These are phyloP conservation scores for Periconia macrospinosa DNA, from an alignment of 2,329 filamentous ascomycete species.

Conservation along the genomic window DNA sequence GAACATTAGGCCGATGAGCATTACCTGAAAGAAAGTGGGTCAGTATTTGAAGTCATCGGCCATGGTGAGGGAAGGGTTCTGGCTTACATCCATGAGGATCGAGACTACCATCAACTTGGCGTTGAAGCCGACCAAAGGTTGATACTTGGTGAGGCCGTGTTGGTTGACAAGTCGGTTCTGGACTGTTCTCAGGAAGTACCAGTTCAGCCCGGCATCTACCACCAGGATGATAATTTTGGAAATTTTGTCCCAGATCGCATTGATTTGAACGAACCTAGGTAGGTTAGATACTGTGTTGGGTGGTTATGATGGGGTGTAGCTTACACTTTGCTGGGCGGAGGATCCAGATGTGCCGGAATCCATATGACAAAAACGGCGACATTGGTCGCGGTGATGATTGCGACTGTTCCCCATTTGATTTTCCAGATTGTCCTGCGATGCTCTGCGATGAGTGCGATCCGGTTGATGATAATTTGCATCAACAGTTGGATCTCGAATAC, in stretches of 20 bases:
- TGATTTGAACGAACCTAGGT: neutral
- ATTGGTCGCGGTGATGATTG: constrained; percentile 54
- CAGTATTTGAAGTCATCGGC: neutral
- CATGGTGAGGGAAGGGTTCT: neutral
- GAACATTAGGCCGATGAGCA: constrained; percentile 46
- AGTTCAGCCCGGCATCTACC: constrained; percentile 55
- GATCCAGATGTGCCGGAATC: constrained; percentile 51
- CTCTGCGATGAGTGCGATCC: constrained; percentile 54
- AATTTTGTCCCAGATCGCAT: constrained; percentile 43
- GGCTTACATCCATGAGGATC: constrained; percentile 45
- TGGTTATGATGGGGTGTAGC: no score
- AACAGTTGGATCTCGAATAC: constrained; percentile 51
- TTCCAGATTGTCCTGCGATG: constrained; percentile 40
- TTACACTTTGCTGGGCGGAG: constrained; percentile 27
- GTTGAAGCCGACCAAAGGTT: constrained; percentile 46
- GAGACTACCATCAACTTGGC: constrained; percentile 44
- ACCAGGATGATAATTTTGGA: constrained; percentile 58
- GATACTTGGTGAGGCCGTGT: constrained; percentile 46
- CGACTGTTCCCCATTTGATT: constrained; percentile 53
- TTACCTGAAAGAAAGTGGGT: constrained; percentile 13
- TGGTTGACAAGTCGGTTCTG: constrained; percentile 41
- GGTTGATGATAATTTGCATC: constrained; percentile 60
- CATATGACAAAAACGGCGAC: constrained; percentile 58
- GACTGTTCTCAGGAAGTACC: constrained; percentile 53
- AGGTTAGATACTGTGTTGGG: neutral